Percentiles rank a stretch among this genome's conserved stretches.
Evolutionary conservation across 2,329 filamentous ascomycete species (phyloP).

Genomic region (Aspergillus pseudonomiae): DNA sequence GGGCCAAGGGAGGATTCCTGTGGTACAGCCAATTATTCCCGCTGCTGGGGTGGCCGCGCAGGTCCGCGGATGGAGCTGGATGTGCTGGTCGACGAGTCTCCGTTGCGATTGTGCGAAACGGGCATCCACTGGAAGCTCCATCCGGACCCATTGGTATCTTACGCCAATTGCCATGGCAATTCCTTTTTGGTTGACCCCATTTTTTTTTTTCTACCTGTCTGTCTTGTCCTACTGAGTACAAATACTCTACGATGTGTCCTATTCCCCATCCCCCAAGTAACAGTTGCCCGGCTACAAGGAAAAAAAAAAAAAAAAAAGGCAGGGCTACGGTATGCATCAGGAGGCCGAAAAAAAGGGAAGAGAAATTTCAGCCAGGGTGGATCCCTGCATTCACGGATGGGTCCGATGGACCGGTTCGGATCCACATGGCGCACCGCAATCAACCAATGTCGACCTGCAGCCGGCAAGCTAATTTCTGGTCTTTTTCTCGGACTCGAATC

Average conservation of each 20-base stretch:
- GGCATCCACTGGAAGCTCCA: constrained; percentile 22
- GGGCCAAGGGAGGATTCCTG: constrained; percentile 19
- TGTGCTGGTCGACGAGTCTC: constrained; percentile 12
- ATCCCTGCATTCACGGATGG: constrained; percentile 17
- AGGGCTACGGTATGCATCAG: neutral
- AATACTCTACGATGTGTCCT: neutral
- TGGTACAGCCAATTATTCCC: constrained; percentile 23
- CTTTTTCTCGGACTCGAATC: constrained; percentile 25
- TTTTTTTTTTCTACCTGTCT: neutral
- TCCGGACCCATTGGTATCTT: constrained; percentile 10
- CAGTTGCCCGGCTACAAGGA: neutral
- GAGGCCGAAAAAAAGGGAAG: neutral
- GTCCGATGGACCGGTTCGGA: constrained; percentile 23
- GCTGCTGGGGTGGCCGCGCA: constrained; percentile 9
- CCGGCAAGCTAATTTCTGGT: constrained; percentile 14
- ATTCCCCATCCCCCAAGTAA: neutral
- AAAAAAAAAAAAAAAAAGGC: neutral
- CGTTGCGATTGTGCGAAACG: constrained; percentile 5
- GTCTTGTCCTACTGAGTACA: neutral
- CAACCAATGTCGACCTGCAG: constrained; percentile 12
- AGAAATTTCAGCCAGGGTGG: constrained; percentile 13
- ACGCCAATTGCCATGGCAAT: constrained; percentile 7
- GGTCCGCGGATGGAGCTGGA: constrained; percentile 19
- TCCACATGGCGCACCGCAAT: constrained; percentile 11
- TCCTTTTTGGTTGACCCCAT: neutral